Evolutionary conservation across 139 green algal genomes (phyloP).

Genomic region (Pseudopediastrum boryanum): DNA sequence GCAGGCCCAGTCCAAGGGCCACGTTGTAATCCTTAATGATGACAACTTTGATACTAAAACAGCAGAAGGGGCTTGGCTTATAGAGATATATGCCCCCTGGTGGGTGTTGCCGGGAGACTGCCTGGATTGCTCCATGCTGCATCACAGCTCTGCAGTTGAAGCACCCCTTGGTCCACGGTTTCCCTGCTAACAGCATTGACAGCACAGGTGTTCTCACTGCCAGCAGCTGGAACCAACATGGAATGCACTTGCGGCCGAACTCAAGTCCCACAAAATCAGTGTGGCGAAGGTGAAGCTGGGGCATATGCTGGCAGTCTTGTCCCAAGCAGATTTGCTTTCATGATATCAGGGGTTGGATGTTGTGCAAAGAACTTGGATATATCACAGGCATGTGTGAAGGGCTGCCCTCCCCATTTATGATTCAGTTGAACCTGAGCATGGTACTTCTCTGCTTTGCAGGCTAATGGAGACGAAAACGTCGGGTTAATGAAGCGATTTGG

Average conservation of each 20-base stretch:
- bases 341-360: too few relatives aligned
- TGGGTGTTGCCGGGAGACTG: not conserved
- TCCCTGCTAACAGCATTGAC: not conserved
- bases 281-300: slow-evolving; percentile 45
- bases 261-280: slow-evolving; percentile 20
- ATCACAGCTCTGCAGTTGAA: not conserved
- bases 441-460: slow-evolving; percentile 20
- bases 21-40: slow-evolving; percentile 43
- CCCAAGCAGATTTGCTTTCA: too few relatives aligned
- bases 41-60: slow-evolving; percentile 50
- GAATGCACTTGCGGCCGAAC: slow-evolving; percentile 33
- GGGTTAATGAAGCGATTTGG: slow-evolving; percentile 42
- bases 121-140: too few relatives aligned
- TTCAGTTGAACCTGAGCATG: not conserved
- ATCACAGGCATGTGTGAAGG: too few relatives aligned
- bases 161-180: not conserved
- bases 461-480: slow-evolving; percentile 41
- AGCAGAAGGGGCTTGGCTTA: slow-evolving; percentile 38
- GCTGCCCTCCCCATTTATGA: too few relatives aligned
- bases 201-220: slow-evolving; percentile 48
- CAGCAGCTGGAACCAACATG: slow-evolving; percentile 50
- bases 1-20: too few relatives aligned
- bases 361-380: too few relatives aligned
- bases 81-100: slow-evolving; percentile 46
- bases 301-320: not conserved